Percentiles rank a stretch among this genome's conserved stretches.
These are phyloP conservation scores for Oryza meyeriana DNA, from an alignment of 176 grass and related monocot genomes.

Conservation along the genomic window DNA sequence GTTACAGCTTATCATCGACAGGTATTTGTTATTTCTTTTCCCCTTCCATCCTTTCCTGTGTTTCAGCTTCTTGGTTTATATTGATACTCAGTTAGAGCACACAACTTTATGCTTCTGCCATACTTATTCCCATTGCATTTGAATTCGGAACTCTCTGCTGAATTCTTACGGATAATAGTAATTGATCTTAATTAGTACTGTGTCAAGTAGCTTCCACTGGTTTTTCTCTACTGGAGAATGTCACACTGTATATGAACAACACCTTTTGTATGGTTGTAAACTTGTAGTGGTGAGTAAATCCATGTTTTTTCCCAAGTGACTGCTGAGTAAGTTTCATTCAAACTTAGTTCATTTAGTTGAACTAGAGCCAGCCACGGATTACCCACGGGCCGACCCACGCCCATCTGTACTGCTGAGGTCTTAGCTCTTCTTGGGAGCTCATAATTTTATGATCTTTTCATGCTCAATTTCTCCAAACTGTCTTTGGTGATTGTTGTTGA, in stretches of 20 bases:
- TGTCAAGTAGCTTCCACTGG: neutral
- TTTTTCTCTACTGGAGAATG: neutral
- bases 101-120: neutral
- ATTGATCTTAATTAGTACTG: neutral
- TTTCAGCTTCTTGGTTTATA: neutral
- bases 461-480: neutral
- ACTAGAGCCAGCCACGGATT: too few relatives aligned
- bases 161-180: neutral
- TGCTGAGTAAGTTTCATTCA: too few relatives aligned
- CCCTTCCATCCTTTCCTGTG: neutral
- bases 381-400: too few relatives aligned
- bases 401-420: neutral
- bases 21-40: slow-evolving; percentile 41
- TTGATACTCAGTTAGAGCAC: neutral
- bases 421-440: neutral
- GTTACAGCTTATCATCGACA: slow-evolving; percentile 65
- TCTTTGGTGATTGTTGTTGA: neutral
- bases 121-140: neutral
- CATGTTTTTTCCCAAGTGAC: neutral
- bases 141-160: neutral
- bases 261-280: neutral
- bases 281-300: neutral
- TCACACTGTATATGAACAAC: neutral
- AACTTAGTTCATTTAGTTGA: too few relatives aligned
- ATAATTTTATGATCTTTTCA: neutral